Conservation (phyloP, 164 flowering plant species). For the Euptelea pleiosperma region DNA sequence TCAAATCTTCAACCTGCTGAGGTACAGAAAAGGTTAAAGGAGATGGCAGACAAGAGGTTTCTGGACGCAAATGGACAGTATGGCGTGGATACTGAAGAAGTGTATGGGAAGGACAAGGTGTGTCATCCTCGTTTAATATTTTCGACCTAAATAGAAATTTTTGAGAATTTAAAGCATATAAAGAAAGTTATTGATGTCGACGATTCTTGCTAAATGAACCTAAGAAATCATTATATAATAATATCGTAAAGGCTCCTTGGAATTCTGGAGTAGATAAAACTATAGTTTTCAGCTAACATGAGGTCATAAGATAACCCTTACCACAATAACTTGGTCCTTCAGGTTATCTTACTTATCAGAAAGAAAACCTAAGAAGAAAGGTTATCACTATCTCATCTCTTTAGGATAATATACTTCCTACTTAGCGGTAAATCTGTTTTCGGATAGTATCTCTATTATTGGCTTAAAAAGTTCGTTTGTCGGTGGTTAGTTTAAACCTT, state of each 20-base stretch:
- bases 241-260: no score
- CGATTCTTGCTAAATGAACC: not conserved
- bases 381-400: not conserved
- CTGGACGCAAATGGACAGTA: constrained; percentile 47
- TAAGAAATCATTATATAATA: no score
- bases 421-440: no score
- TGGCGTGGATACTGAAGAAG: constrained; percentile 40
- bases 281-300: no score
- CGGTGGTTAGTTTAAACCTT: no score
- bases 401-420: no score
- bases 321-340: no score
- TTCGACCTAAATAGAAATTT: not conserved
- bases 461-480: not conserved
- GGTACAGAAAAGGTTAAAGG: constrained; percentile 76
- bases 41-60: constrained; percentile 83
- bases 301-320: no score
- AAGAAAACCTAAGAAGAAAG: not conserved
- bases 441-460: no score
- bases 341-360: not conserved
- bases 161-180: not conserved
- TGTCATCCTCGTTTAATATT: constrained; percentile 1
- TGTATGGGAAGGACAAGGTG: constrained; percentile 56
- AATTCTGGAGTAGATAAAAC: not conserved
- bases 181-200: not conserved
- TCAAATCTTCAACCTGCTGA: constrained; percentile 83